Conservation (phyloP, 352 stramenopile genomes). For the Phytophthora kernoviae region DNA sequence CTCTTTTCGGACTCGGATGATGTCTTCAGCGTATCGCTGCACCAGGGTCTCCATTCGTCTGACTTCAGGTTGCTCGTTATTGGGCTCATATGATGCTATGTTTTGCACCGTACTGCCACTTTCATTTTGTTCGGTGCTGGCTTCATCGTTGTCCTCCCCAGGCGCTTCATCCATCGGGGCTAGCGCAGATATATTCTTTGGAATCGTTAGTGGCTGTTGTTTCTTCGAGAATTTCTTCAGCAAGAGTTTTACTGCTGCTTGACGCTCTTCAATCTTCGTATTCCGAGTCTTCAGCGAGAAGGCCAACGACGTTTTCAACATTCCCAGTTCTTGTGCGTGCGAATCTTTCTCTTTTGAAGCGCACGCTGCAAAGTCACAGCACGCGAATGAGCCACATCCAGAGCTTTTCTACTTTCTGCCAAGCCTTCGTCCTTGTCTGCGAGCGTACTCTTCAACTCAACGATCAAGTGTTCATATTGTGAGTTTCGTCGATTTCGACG, state of each 20-base stretch:
- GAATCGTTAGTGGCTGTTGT: conserved; percentile 3
- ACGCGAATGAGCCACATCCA: conserved; percentile 43
- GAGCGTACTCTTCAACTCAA: conserved; percentile 64
- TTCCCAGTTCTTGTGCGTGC: conserved; percentile 42
- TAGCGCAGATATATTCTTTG: conserved; percentile 1
- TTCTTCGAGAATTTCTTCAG: conserved; percentile 42
- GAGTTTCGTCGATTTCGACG: conserved; percentile 31
- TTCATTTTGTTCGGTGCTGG: conserved; percentile 1
- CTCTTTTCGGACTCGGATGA: conserved; percentile 55
- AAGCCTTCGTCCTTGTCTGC: conserved; percentile 50
- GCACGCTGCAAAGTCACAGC: conserved; percentile 37
- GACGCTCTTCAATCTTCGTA: conserved; percentile 61
- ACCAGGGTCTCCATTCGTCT: conserved; percentile 52
- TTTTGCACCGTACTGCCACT: background rate
- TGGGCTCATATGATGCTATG: background rate
- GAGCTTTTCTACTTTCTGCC: conserved; percentile 31
- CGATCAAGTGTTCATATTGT: conserved; percentile 73
- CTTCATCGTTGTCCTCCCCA: conserved; percentile 4
- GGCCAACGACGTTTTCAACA: conserved; percentile 47
- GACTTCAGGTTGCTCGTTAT: conserved; percentile 35
- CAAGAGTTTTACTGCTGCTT: conserved; percentile 50
- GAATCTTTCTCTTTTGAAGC: conserved; percentile 52
- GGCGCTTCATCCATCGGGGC: conserved; percentile 5
- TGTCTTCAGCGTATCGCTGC: conserved; percentile 57
- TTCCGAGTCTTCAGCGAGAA: conserved; percentile 53